These are phyloP conservation scores for Fusarium beomiforme DNA, from an alignment of 2,329 filamentous ascomycete genomes.

Conservation along the genomic window DNA sequence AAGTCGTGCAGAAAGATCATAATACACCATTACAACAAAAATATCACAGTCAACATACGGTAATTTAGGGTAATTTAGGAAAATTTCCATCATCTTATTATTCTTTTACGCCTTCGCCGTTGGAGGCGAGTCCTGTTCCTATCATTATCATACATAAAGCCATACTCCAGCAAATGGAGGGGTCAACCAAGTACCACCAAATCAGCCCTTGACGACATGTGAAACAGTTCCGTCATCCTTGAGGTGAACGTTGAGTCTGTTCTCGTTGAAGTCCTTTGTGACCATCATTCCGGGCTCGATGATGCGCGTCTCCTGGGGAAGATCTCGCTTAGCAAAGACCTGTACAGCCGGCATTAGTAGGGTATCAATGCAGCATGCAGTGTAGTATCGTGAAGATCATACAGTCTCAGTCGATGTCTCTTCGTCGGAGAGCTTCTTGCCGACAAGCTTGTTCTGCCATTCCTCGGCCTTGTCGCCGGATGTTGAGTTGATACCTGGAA, in stretches of 20 bases:
- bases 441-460: constrained; percentile 70
- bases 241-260: constrained; percentile 68
- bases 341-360: constrained; percentile 40
- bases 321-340: constrained; percentile 69
- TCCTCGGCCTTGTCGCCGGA: constrained; percentile 60
- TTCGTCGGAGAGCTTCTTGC: constrained; percentile 68
- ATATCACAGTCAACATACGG: background rate
- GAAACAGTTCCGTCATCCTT: constrained; percentile 69
- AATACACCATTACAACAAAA: background rate
- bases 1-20: background rate
- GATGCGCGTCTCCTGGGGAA: constrained; percentile 66
- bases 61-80: too few relatives aligned
- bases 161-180: background rate
- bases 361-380: background rate
- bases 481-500: constrained; percentile 65
- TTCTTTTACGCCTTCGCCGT: constrained; percentile 12
- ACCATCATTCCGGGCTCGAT: constrained; percentile 67
- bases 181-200: background rate
- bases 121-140: background rate
- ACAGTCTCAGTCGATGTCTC: constrained; percentile 62
- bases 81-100: constrained; percentile 10
- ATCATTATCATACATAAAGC: constrained; percentile 25
- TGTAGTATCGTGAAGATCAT: constrained; percentile 31
- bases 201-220: constrained; percentile 66
- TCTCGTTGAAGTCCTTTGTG: constrained; percentile 64